Base-by-base conservation (phyloP, 306 rosid species). In the Fragaria iinumae region DNA sequence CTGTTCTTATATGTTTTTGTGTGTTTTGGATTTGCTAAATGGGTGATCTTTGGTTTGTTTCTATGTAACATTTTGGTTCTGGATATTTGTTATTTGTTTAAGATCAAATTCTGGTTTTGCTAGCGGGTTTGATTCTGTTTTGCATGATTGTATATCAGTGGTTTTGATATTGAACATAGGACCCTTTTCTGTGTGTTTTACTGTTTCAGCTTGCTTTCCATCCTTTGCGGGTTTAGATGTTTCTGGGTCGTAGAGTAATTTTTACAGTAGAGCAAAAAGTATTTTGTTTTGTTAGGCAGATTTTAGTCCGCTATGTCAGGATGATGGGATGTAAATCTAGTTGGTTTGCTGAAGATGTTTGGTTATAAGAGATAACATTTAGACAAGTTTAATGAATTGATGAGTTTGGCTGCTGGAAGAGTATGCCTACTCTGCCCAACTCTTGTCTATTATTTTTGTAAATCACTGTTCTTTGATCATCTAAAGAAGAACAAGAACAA, bases 241-340 rank as follows among this genome's bases (percentile, higher is more conserved):
- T n/a, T 67, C 57, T 74, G 57, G 69, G 4, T 29, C 55, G 69
- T 59, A 62, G 57, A 74, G 45, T 39, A 9, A 55, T 39, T 73
- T 18, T 4, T 59, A 25, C 43, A 41, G 56, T 20, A 17, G 11
- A 21, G 12, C 8, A 39, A 56, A 73, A 73, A 41, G 76, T 41
- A 25, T 10, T 1, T 45, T 43, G 39, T 8, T 23, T 16, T 14
- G 27, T 73, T 38, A 25, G 69, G 70, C 6, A 44, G 69, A 18
- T 62, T 2, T 25, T 56, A 4, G 0, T 27, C 1, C 1, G 7
- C 23, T 29, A 45, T 69, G 21, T 27, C 45, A 23, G 32, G 57
- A 32, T 5, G 25, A 55, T 47, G 44, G 59, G 44, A 17, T 74
- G 20, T 13, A 2, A 74, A 74, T 74, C 57, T 38, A 9, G 69